Base-by-base conservation (phyloP, 345 rosid genomes). In the Populus tremula region DNA sequence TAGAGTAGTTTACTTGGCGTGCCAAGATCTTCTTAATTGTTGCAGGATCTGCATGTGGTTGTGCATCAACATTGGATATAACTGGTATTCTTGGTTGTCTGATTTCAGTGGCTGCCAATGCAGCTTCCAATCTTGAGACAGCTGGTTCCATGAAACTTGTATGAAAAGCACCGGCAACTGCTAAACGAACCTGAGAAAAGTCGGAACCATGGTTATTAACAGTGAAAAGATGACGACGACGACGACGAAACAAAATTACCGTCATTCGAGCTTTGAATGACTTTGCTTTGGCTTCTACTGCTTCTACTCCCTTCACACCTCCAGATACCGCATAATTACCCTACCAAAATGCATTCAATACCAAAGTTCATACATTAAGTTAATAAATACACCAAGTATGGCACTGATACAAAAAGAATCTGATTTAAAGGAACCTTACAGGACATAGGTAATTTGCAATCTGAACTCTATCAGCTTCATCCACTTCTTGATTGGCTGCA, bases 121-220 rank as follows among this genome's bases (percentile, higher is more conserved):
- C 98, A 75, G 90, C 88, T 82, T 96, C 97, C 89, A 96, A 84
- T 86, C 97, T 94, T 21, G 98, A 90, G 27, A 94, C 99, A 70
- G 98, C 99, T 63, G 98, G 98, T 77, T 94, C 93, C 99, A 96
- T 96, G 84, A 91, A 96, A 76, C 97, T 86, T 12, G 99, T 94
- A 86, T 94, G 97, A 86, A 92, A 96, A 76, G 97, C 99, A 80
- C 98, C 98, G 11, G 92, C 94, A 80, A 94, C 99, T 74, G 97
- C 98, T 74, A 96, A 83, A 39, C 99, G 98, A 70, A 96, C 97
- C 97, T 96, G 83, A 62, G 66, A 2, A 67, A 75, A 72, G 36
- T 33, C 76, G 74, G 53, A 21, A 10, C 74, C 8, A 8, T 76
- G 67, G 66, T 76, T 64, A 67, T 63, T 54, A 36, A 61, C 49